Conservation (phyloP, 1,139 yeast species). For the Pichia sp. region DNA sequence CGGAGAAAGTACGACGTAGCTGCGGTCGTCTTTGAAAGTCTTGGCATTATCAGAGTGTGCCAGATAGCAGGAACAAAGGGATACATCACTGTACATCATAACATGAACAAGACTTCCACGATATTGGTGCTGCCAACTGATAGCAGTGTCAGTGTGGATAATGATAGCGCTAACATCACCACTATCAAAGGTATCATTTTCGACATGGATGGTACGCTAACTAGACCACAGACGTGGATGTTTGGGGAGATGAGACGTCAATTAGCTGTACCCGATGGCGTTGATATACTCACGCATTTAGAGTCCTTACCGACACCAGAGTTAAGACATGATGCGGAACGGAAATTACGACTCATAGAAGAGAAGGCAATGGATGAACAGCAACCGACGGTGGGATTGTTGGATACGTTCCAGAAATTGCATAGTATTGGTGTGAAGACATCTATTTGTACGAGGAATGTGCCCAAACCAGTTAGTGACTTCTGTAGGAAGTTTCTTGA, state of each 20-base stretch:
- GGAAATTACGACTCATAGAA: constrained; percentile 43
- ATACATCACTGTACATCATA: too few species aligned
- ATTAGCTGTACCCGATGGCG: constrained; percentile 32
- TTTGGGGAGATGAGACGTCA: constrained; percentile 55
- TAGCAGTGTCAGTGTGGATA: too few species aligned
- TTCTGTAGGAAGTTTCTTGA: constrained; percentile 36
- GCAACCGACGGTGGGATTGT: constrained; percentile 45
- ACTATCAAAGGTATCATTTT: constrained; percentile 42
- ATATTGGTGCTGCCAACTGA: too few species aligned
- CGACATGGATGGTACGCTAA: constrained; percentile 67
- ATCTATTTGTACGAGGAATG: constrained; percentile 56
- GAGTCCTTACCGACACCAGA: constrained; percentile 28
- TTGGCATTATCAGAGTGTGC: too few species aligned
- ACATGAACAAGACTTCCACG: too few species aligned
- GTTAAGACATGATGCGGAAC: constrained; percentile 31
- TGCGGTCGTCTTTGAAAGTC: too few species aligned
- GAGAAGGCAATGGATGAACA: constrained; percentile 50
- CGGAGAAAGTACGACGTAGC: too few species aligned
- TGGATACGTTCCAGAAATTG: constrained; percentile 26
- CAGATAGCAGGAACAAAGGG: too few species aligned
- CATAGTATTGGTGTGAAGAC: constrained; percentile 31
- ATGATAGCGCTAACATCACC: not conserved
- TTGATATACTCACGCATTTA: constrained; percentile 47
- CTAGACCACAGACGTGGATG: constrained; percentile 64
- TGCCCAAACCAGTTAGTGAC: constrained; percentile 42